Evolutionary conservation across 2,329 filamentous ascomycete genomes (phyloP).

Genomic region (Neofusicoccum umdonicola): DNA sequence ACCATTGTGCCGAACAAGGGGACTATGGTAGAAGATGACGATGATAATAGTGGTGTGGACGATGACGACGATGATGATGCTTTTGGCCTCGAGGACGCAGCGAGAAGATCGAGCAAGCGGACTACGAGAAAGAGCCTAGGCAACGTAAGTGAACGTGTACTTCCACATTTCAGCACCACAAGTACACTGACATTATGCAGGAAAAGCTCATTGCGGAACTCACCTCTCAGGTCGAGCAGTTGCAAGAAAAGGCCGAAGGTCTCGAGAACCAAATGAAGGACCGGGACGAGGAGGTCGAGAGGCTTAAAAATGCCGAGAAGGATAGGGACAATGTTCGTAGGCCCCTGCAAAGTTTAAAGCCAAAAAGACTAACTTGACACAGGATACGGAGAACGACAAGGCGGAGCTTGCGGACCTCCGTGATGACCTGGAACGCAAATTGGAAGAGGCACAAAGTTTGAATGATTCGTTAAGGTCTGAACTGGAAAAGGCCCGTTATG

Average conservation of each 20-base stretch:
- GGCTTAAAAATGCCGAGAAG: slow-evolving; percentile 59
- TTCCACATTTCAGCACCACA: no score
- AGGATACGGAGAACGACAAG: slow-evolving; percentile 60
- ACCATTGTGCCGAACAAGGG: slow-evolving; percentile 98
- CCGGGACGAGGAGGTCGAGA: slow-evolving; percentile 69
- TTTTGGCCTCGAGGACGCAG: slow-evolving; percentile 57
- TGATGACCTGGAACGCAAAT: slow-evolving; percentile 66
- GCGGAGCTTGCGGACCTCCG: slow-evolving; percentile 69
- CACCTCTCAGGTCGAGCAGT: slow-evolving; percentile 69
- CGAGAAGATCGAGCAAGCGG: slow-evolving; percentile 30
- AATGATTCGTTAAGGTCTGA: slow-evolving; percentile 78
- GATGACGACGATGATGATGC: slow-evolving; percentile 56
- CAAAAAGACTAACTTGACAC: slow-evolving; percentile 8
- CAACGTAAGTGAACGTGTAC: slow-evolving; percentile 19
- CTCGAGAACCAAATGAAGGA: slow-evolving; percentile 68
- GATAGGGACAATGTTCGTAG: slow-evolving; percentile 44
- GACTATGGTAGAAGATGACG: slow-evolving; percentile 94
- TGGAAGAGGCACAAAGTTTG: slow-evolving; percentile 59
- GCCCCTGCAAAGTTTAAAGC: neutral
- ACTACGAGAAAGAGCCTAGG: slow-evolving; percentile 46
- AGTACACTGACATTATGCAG: slow-evolving; percentile 51
- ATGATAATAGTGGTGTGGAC: slow-evolving; percentile 60
- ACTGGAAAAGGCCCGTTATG: slow-evolving; percentile 68
- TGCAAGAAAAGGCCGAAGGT: slow-evolving; percentile 70
- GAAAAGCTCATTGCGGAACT: slow-evolving; percentile 66